Conservation (phyloP, 2,329 filamentous ascomycete genomes). For the Microdochium nivale region DNA sequence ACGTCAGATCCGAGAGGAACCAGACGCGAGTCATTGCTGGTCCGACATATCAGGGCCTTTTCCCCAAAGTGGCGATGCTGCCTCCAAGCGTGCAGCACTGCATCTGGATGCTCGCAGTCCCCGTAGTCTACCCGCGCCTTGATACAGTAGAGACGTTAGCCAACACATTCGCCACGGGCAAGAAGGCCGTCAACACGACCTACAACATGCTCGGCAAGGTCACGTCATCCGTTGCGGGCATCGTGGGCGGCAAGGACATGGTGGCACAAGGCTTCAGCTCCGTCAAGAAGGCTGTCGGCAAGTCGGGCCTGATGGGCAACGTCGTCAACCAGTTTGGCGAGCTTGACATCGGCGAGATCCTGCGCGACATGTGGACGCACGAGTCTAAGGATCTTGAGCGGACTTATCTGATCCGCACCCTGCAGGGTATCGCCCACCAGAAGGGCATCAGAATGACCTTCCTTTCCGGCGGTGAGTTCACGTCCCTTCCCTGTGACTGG, state of each 20-base stretch:
- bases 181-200: conserved; percentile 91
- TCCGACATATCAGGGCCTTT: conserved; percentile 93
- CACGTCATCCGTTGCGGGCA: conserved; percentile 87
- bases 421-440: conserved; percentile 91
- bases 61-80: conserved; percentile 86
- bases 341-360: conserved; percentile 85
- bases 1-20: conserved; percentile 86
- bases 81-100: conserved; percentile 94
- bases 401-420: conserved; percentile 90
- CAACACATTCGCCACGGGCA: conserved; percentile 85
- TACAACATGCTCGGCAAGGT: conserved; percentile 96
- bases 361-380: conserved; percentile 97
- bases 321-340: conserved; percentile 95
- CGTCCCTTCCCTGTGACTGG: not conserved
- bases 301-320: conserved; percentile 89
- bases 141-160: conserved; percentile 88
- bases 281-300: conserved; percentile 94
- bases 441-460: conserved; percentile 97
- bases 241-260: conserved; percentile 89
- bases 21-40: conserved; percentile 90
- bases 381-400: conserved; percentile 95
- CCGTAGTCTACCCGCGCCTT: conserved; percentile 80
- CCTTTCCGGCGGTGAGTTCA: conserved; percentile 66
- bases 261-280: conserved; percentile 89
- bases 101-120: conserved; percentile 90